Base-by-base conservation (phyloP, 208 protist species). In the Herpetomonas tarakana region DNA sequence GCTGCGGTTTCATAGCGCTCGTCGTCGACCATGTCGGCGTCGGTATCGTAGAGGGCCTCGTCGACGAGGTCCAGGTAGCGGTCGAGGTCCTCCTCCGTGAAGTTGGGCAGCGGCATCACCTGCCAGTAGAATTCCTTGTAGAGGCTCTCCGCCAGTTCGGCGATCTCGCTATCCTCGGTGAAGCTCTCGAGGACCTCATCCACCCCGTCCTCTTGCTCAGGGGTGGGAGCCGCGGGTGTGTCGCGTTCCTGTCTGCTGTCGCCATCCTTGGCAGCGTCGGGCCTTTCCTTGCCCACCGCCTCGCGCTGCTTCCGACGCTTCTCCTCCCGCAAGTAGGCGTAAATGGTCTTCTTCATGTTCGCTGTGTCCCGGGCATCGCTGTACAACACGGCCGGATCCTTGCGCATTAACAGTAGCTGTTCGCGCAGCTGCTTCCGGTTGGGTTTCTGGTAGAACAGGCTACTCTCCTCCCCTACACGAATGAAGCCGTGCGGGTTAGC, bases 51-150 rank as follows among this genome's bases (percentile, higher is more conserved):
- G 1, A 89, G 50, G 30, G 55, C 49, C 28, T 65, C 52, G 24
- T 91, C 81, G 3, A 93, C 81, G 0, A 85, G 49, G 14, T 78
- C 78, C 21, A 93, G 62, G 49, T 85, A 91, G n/a, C 31, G 47
- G 52, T 93, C 87, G 2, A 93, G 63, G 62, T 93, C 87, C 1
- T 69, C 60, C 53, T 89, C 83, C 1, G 72, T 80, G 65, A 90
- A 91, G 72, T 79, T 71, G 53, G 54, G 59, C 38, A 81, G 51
- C 9, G 82, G 82, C 68, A 88, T 88, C 12, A 82, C 63, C 27
- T 61, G 50, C 78, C 82, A 88, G 65, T 76, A 88, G 11, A 77
- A 35, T 1, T 59, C 47, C 27, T 29, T 19, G 18, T 80, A 57
- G 35, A 44, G 19, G 31, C 64, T 38, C 21, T 18, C 50, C 49